Evolutionary conservation across 2,329 filamentous ascomycete genomes (phyloP).

Genomic region (Trichoderma endophyticum): DNA sequence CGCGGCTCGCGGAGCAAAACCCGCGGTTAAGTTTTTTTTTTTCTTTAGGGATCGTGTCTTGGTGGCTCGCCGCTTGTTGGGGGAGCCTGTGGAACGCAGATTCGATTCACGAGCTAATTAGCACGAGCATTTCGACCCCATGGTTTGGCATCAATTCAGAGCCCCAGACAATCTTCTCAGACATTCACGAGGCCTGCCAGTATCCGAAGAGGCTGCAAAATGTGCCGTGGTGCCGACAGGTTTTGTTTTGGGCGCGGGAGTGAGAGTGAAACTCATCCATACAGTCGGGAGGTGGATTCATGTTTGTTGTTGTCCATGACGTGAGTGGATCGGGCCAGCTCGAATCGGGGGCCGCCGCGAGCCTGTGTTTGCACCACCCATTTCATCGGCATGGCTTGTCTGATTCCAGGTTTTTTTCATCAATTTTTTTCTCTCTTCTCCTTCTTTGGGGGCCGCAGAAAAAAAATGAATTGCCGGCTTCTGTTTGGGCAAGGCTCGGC

Average conservation of each 20-base stretch:
- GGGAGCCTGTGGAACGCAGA: conserved; percentile 5
- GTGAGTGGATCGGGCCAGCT: conserved; percentile 14
- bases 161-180: background rate
- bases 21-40: background rate
- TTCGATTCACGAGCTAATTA: background rate
- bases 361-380: background rate
- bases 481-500: background rate
- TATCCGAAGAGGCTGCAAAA: background rate
- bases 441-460: background rate
- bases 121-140: background rate
- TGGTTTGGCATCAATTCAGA: background rate
- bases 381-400: background rate
- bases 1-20: background rate
- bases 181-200: background rate
- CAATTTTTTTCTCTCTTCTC: background rate
- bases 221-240: background rate
- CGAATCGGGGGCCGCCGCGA: conserved; percentile 8
- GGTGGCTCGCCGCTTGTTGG: background rate
- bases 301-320: conserved; percentile 16
- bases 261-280: background rate
- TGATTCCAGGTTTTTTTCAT: background rate
- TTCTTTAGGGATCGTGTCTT: background rate
- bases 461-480: background rate
- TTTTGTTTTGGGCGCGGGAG: background rate
- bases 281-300: background rate